These are phyloP conservation scores for Aspergillus sp. DNA, from an alignment of 2,329 filamentous ascomycete species.

Conservation along the genomic window DNA sequence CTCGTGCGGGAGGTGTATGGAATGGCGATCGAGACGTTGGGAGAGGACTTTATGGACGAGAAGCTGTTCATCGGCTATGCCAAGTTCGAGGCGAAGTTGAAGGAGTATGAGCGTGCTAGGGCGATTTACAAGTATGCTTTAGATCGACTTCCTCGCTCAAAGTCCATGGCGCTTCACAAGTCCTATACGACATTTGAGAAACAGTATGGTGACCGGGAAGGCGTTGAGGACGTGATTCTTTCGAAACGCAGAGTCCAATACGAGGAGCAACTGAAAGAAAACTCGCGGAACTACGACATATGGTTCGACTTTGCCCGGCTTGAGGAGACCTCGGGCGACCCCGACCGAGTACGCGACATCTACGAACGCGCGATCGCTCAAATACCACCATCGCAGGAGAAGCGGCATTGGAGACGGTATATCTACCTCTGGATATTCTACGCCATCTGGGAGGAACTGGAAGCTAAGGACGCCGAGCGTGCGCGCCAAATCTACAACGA, in stretches of 20 bases:
- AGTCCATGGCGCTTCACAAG: constrained; percentile 82
- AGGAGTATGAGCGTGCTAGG: constrained; percentile 89
- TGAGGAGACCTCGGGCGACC: constrained; percentile 81
- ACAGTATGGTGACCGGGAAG: constrained; percentile 90
- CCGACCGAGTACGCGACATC: constrained; percentile 82
- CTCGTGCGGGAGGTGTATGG: constrained; percentile 91
- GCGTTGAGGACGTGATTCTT: constrained; percentile 93
- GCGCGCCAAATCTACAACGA: constrained; percentile 89
- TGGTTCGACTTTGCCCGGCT: constrained; percentile 96
- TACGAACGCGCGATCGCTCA: constrained; percentile 97
- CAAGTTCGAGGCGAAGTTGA: constrained; percentile 90
- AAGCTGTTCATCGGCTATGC: constrained; percentile 93
- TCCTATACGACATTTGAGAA: constrained; percentile 98
- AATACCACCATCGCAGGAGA: constrained; percentile 91
- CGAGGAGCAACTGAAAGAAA: constrained; percentile 90
- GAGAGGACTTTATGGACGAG: constrained; percentile 95
- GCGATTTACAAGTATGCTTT: constrained; percentile 97
- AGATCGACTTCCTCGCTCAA: constrained; percentile 85
- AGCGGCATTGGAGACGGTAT: constrained; percentile 94
- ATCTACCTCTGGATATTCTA: constrained; percentile 99
- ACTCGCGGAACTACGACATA: constrained; percentile 92
- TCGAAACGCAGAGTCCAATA: constrained; percentile 91
- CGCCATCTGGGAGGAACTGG: constrained; percentile 89
- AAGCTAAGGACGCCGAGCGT: constrained; percentile 74
- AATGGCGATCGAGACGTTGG: constrained; percentile 80